phyloP scores from a whole-genome alignment of 345 rosid genomes.

The Citrus unshiu region DNA sequence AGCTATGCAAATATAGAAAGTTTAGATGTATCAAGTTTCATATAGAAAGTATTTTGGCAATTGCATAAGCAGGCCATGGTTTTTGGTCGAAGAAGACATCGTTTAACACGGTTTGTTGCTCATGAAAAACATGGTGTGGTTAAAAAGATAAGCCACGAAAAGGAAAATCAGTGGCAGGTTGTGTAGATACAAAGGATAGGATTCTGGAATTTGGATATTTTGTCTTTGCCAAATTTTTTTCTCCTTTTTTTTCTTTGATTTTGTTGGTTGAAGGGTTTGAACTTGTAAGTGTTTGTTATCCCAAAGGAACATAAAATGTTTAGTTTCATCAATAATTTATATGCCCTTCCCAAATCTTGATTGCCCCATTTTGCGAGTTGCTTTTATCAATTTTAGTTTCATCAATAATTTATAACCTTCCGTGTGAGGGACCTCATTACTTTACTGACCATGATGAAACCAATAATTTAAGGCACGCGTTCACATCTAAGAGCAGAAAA shows the following conservation, averaged over 20 bases:
- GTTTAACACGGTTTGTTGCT: neutral
- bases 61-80: neutral
- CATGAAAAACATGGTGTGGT: neutral
- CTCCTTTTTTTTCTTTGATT: slow-evolving; percentile 16
- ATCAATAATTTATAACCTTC: slow-evolving; percentile 7
- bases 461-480: too few species aligned
- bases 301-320: neutral
- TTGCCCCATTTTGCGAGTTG: neutral
- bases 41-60: slow-evolving; percentile 6
- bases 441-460: too few species aligned
- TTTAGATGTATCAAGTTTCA: neutral
- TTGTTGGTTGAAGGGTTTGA: slow-evolving; percentile 23
- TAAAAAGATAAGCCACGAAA: slow-evolving; percentile 4
- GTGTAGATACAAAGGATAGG: slow-evolving; percentile 20
- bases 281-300: slow-evolving; percentile 12
- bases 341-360: neutral
- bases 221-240: neutral
- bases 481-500: too few species aligned
- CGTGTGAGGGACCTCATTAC: neutral
- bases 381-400: neutral
- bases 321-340: neutral
- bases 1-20: neutral
- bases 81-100: slow-evolving; percentile 7
- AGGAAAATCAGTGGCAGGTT: slow-evolving; percentile 10
- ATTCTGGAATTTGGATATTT: slow-evolving; percentile 8